A percentile compares a stretch with the other conserved stretches of the same genome.
Evolutionary conservation across 805 yeast species (phyloP).

Genomic region (Naumovozyma dairenensis): DNA sequence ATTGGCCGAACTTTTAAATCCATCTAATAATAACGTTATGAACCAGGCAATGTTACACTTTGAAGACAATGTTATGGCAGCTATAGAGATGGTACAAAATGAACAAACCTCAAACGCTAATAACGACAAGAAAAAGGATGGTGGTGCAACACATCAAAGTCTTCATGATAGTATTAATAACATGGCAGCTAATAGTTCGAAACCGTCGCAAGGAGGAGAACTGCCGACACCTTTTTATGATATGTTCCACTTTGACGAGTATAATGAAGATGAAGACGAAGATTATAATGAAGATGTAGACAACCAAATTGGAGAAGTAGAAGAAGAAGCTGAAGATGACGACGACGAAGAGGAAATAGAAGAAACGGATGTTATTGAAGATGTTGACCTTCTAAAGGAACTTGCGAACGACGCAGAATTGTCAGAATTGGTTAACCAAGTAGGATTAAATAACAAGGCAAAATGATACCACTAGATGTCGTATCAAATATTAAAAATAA

Average conservation of each 20-base stretch:
- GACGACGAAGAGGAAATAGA: neutral
- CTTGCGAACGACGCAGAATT: no score
- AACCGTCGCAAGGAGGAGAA: neutral
- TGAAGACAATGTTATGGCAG: conserved; percentile 25
- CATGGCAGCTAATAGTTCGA: neutral
- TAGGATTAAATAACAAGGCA: no score
- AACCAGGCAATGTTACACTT: conserved; percentile 19
- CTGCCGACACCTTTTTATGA: neutral
- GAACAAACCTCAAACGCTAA: conserved; percentile 11
- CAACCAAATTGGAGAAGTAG: neutral
- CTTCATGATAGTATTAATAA: neutral
- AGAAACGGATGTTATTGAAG: no score
- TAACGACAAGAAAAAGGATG: conserved; percentile 1
- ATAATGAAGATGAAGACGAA: neutral
- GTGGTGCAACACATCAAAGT: conserved; percentile 1
- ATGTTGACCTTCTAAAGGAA: no score
- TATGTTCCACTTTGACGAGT: neutral
- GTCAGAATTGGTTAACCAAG: no score
- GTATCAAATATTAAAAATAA: no score
- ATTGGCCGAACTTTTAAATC: conserved; percentile 3
- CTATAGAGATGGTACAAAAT: conserved; percentile 19
- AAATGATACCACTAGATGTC: no score
- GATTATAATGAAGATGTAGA: neutral
- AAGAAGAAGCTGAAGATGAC: neutral
- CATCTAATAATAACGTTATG: conserved; percentile 7